Percentiles rank a stretch among this genome's conserved stretches.
These are phyloP conservation scores for Echinosophora koreensis DNA, from an alignment of 306 rosid genomes.

Conservation along the genomic window DNA sequence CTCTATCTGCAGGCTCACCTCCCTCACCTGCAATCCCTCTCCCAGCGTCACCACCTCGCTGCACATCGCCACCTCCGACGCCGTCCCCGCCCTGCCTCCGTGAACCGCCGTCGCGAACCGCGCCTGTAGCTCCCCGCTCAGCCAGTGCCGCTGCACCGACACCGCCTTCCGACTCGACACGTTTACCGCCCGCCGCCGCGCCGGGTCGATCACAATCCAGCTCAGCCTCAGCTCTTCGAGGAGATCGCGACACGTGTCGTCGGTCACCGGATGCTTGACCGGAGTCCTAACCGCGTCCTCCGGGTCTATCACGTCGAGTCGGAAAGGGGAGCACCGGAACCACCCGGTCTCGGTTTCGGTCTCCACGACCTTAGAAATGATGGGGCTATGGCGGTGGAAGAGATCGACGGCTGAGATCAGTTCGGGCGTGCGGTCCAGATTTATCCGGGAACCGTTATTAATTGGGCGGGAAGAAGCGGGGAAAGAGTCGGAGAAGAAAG, in stretches of 20 bases:
- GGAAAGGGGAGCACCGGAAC: conserved; percentile 82
- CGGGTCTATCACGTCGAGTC: conserved; percentile 69
- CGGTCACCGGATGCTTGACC: conserved; percentile 41
- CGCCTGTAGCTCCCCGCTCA: conserved; percentile 75
- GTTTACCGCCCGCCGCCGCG: conserved; percentile 64
- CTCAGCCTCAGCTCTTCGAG: conserved; percentile 56
- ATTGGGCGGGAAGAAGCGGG: conserved; percentile 44
- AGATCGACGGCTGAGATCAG: conserved; percentile 81
- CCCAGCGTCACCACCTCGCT: conserved; percentile 58
- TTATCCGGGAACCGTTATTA: neutral
- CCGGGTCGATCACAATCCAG: conserved; percentile 74
- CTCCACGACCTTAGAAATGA: conserved; percentile 64
- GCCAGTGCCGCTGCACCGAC: conserved; percentile 70
- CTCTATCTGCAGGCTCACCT: conserved; percentile 70
- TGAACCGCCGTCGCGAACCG: conserved; percentile 51
- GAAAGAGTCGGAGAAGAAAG: conserved; percentile 78
- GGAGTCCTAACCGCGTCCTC: conserved; percentile 67
- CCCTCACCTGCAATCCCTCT: conserved; percentile 64
- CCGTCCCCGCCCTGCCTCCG: conserved; percentile 52
- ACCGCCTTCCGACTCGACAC: conserved; percentile 69
- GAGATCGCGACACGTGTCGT: conserved; percentile 48
- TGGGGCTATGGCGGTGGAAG: conserved; percentile 44
- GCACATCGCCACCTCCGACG: conserved; percentile 63
- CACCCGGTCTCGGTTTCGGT: conserved; percentile 76
- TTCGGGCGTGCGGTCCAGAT: conserved; percentile 42